phyloP scores from a whole-genome alignment of 2,329 filamentous ascomycete genomes.

The Colletotrichum sp. region DNA sequence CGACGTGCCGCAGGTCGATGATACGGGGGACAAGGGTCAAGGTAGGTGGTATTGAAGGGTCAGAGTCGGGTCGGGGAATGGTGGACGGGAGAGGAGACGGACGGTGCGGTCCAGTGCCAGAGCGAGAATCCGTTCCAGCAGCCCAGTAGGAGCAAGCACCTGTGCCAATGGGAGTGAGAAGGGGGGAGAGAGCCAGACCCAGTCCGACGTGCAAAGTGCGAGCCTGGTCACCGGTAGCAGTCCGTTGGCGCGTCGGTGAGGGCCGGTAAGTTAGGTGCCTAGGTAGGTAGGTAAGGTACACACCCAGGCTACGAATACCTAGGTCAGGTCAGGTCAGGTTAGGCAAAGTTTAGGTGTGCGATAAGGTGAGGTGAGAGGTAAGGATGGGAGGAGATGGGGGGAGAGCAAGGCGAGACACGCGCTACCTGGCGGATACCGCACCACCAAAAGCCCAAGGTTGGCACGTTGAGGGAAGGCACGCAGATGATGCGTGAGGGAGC shows the following conservation, averaged over 20 bases:
- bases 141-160: neutral
- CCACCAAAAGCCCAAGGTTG: neutral
- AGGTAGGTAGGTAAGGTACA: neutral
- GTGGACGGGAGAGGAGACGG: neutral
- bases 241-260: neutral
- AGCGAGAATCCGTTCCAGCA: neutral
- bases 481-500: constrained; percentile 9
- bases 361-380: neutral
- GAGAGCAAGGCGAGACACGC: neutral
- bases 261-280: neutral
- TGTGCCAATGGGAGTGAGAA: neutral
- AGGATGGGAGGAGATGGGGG: neutral
- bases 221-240: neutral
- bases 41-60: constrained; percentile 17
- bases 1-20: constrained; percentile 21
- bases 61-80: constrained; percentile 1
- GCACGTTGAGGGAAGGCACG: neutral
- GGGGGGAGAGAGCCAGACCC: neutral
- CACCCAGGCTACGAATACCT: neutral
- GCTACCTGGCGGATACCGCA: neutral
- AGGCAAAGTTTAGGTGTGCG: neutral
- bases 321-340: neutral
- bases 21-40: constrained; percentile 22
- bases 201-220: neutral
- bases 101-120: constrained; percentile 1